These are phyloP conservation scores for Punica granatum DNA, from an alignment of 345 rosid genomes.

Conservation along the genomic window DNA sequence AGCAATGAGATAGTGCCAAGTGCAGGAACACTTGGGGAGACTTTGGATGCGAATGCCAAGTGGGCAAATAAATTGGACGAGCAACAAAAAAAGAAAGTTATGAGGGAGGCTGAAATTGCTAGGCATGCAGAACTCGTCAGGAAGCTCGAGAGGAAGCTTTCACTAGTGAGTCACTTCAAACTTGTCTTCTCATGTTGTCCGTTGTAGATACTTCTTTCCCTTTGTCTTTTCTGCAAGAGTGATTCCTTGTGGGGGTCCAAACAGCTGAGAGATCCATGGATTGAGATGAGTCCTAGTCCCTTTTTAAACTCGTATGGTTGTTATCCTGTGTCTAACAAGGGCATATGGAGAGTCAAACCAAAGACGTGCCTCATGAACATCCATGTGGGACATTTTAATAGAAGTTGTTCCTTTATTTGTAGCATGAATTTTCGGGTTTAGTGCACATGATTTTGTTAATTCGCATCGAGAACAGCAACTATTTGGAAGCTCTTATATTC, in stretches of 20 bases:
- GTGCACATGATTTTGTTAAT: not conserved
- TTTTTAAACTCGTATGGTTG: not conserved
- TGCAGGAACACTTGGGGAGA: conserved; percentile 85
- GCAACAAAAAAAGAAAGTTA: conserved; percentile 40
- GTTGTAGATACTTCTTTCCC: not conserved
- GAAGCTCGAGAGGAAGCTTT: conserved; percentile 70
- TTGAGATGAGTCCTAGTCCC: not conserved
- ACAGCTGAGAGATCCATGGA: not conserved
- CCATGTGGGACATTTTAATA: not conserved
- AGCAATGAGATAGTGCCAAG: conserved; percentile 30
- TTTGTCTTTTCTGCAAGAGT: not conserved
- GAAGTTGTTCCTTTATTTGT: not conserved
- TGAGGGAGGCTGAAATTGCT: conserved; percentile 56
- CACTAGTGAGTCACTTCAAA: conserved; percentile 48
- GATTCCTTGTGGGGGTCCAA: not conserved
- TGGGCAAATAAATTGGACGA: conserved; percentile 71
- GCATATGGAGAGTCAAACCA: not conserved
- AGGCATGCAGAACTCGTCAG: conserved; percentile 55
- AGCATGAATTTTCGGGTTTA: not conserved
- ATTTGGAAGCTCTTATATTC: not conserved
- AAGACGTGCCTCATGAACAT: not conserved
- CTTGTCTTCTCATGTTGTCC: conserved; percentile 6
- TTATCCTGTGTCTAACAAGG: not conserved
- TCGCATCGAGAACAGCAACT: not conserved
- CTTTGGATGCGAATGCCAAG: conserved; percentile 68